Evolutionary conservation across 2,329 filamentous ascomycete genomes (phyloP).

Genomic region (Sphaceloma murrayae): DNA sequence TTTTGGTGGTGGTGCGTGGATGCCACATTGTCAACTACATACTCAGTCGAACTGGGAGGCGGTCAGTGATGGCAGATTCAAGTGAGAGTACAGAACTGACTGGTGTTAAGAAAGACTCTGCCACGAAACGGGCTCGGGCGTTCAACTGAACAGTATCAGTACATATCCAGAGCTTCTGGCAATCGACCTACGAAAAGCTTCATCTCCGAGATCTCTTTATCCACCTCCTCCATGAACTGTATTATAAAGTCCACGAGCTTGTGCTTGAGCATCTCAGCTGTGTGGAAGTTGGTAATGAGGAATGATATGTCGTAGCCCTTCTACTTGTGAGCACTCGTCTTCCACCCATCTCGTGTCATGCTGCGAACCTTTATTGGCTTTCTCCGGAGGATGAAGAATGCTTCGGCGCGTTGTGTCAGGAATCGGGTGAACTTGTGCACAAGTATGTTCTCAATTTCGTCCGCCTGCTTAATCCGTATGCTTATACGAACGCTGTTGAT

Average conservation of each 20-base stretch:
- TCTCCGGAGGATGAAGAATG: constrained; percentile 89
- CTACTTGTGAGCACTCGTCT: too few species aligned
- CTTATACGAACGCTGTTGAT: constrained; percentile 95
- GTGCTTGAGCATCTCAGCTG: constrained; percentile 97
- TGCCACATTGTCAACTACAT: too few species aligned
- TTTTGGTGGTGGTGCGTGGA: too few species aligned
- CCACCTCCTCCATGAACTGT: constrained; percentile 98
- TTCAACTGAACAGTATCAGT: constrained; percentile 60
- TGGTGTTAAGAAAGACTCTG: constrained; percentile 94
- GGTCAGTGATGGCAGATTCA: not conserved
- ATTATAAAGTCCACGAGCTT: constrained; percentile 99
- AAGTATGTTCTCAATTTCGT: constrained; percentile 95
- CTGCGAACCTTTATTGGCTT: constrained; percentile 78
- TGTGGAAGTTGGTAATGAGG: constrained; percentile 97
- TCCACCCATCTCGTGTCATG: not conserved
- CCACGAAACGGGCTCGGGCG: constrained; percentile 90
- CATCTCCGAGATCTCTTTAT: constrained; percentile 99
- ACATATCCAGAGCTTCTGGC: constrained; percentile 4
- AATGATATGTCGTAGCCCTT: constrained; percentile 99
- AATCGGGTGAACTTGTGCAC: constrained; percentile 98
- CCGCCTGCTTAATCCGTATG: constrained; percentile 98
- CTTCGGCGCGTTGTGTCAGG: constrained; percentile 89
- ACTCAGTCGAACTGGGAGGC: constrained; percentile 11
- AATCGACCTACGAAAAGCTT: constrained; percentile 79
- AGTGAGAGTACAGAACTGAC: constrained; percentile 40